phyloP scores from a whole-genome alignment of 2,329 filamentous ascomycete genomes.

The Venturiaceae sp. region DNA sequence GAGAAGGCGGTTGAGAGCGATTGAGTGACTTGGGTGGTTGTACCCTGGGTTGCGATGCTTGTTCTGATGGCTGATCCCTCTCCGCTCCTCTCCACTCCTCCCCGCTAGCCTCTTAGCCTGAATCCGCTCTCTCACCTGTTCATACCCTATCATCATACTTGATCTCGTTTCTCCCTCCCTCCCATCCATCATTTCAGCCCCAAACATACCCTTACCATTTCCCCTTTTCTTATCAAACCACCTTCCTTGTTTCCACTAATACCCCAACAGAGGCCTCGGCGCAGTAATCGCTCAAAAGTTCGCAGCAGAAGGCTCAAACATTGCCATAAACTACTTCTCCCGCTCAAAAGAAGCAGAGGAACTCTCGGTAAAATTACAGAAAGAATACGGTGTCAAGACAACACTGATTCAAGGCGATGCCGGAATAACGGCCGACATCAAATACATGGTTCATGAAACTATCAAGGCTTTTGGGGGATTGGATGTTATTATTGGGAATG shows the following conservation, averaged over 20 bases:
- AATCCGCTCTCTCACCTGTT: background rate
- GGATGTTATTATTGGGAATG: slow-evolving; percentile 73
- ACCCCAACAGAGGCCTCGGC: slow-evolving; percentile 54
- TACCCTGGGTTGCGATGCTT: background rate
- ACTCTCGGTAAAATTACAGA: slow-evolving; percentile 46
- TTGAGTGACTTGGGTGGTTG: background rate
- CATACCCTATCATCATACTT: too few relatives aligned
- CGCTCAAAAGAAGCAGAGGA: slow-evolving; percentile 49
- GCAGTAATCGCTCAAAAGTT: slow-evolving; percentile 59
- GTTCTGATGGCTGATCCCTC: too few relatives aligned
- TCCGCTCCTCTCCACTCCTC: background rate
- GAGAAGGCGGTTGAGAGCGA: background rate
- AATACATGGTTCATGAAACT: slow-evolving; percentile 48
- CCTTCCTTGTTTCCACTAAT: slow-evolving; percentile 10
- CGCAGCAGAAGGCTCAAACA: slow-evolving; percentile 55
- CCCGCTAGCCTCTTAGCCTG: too few relatives aligned
- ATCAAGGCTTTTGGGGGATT: slow-evolving; percentile 54
- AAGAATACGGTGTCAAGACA: slow-evolving; percentile 41
- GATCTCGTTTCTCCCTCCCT: background rate
- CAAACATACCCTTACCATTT: background rate
- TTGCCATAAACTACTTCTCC: slow-evolving; percentile 65
- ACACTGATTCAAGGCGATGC: slow-evolving; percentile 57
- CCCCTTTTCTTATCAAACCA: background rate
- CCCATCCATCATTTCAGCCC: background rate
- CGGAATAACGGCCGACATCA: slow-evolving; percentile 48